Evolutionary conservation across 1,284 basidiomycete species (phyloP).

Genomic region (Gastroboletus turbinatus): DNA sequence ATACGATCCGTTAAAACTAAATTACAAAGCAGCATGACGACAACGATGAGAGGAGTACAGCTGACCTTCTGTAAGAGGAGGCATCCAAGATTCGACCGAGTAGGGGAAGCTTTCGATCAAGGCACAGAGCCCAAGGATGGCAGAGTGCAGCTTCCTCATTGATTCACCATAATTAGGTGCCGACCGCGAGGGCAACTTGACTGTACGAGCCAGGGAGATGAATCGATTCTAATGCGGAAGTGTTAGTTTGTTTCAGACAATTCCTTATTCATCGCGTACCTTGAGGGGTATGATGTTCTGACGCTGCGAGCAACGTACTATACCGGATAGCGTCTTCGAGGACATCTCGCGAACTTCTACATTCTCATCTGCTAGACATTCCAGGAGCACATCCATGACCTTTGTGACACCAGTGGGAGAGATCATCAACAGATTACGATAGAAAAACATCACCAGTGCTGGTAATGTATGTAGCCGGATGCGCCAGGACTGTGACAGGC

Average conservation of each 20-base stretch:
- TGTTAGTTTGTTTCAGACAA: slow-evolving; percentile 1
- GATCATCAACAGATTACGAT: slow-evolving; percentile 79
- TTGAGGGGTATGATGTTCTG: slow-evolving; percentile 85
- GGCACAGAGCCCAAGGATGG: slow-evolving; percentile 87
- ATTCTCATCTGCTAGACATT: slow-evolving; percentile 87
- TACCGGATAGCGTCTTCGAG: slow-evolving; percentile 86
- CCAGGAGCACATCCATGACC: slow-evolving; percentile 79
- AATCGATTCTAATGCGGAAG: slow-evolving; percentile 68
- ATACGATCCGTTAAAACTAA: slow-evolving; percentile 16
- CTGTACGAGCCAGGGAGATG: slow-evolving; percentile 59
- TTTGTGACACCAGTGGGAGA: slow-evolving; percentile 63
- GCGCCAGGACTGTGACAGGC: slow-evolving; percentile 64
- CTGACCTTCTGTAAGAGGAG: slow-evolving; percentile 70
- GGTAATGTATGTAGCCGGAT: slow-evolving; percentile 74
- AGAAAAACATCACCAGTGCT: slow-evolving; percentile 82
- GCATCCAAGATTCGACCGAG: slow-evolving; percentile 77
- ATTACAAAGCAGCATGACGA: not conserved
- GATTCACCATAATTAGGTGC: slow-evolving; percentile 74
- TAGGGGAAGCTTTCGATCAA: slow-evolving; percentile 81
- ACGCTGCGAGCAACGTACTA: slow-evolving; percentile 91
- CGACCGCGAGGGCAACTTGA: slow-evolving; percentile 68
- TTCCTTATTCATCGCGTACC: slow-evolving; percentile 41
- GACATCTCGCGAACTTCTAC: slow-evolving; percentile 94
- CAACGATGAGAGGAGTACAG: not conserved
- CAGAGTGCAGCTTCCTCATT: slow-evolving; percentile 81